phyloP scores from a whole-genome alignment of 1,284 basidiomycete species.

The Ceratobasidium theobromae region DNA sequence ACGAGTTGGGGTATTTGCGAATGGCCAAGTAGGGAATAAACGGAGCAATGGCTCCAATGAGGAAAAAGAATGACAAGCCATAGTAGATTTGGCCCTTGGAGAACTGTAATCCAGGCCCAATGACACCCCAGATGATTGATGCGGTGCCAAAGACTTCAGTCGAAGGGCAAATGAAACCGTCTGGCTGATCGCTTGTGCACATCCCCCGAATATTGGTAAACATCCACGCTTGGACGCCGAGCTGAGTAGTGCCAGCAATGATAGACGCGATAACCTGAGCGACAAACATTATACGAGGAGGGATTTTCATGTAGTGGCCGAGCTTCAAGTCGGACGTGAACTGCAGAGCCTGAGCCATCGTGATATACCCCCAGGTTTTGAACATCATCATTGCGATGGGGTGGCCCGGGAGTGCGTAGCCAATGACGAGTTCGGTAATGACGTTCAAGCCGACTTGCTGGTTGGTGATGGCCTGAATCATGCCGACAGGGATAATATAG shows the following conservation, averaged over 20 bases:
- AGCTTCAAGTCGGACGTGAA: constrained; percentile 52
- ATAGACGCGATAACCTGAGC: constrained; percentile 50
- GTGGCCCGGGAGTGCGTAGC: constrained; percentile 53
- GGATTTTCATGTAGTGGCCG: constrained; percentile 55
- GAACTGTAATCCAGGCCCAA: constrained; percentile 50
- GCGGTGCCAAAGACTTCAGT: constrained; percentile 48
- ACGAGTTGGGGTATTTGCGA: constrained; percentile 50
- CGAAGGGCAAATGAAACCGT: constrained; percentile 46
- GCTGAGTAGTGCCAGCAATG: constrained; percentile 47
- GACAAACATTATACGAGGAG: constrained; percentile 51
- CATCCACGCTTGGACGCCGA: constrained; percentile 52
- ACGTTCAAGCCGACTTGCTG: constrained; percentile 44
- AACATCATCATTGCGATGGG: constrained; percentile 66
- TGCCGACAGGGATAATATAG: constrained; percentile 46
- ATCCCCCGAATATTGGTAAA: constrained; percentile 45
- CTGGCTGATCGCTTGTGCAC: constrained; percentile 38
- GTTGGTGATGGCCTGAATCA: constrained; percentile 45
- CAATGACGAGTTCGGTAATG: constrained; percentile 55
- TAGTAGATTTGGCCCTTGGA: constrained; percentile 49
- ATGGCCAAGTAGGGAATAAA: constrained; percentile 47
- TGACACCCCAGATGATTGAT: constrained; percentile 52
- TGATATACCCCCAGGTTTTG: constrained; percentile 57
- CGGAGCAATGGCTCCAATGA: constrained; percentile 50
- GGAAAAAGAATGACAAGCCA: constrained; percentile 51
- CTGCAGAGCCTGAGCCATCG: constrained; percentile 58